Evolutionary conservation across 148 eudicot species (phyloP).

Genomic region (Spergularia bocconei): DNA sequence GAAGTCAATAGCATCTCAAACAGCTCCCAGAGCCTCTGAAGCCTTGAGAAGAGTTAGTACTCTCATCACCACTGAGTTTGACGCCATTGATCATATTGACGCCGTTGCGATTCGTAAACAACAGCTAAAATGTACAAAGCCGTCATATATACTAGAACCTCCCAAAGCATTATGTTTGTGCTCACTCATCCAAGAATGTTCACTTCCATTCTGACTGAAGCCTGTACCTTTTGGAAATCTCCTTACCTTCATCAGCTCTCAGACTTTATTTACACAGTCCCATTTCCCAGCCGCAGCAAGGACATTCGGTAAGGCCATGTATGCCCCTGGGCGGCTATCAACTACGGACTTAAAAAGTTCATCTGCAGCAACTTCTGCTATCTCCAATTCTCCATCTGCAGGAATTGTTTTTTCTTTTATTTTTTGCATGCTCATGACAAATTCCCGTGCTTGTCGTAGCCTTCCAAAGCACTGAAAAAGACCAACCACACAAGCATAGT

Average conservation of each 20-base stretch:
- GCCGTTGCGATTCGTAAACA: no score
- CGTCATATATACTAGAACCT: no score
- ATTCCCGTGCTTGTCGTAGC: constrained; percentile 54
- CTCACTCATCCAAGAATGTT: constrained; percentile 32
- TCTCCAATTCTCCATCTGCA: constrained; percentile 72
- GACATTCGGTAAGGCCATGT: constrained; percentile 70
- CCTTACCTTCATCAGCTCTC: constrained; percentile 72
- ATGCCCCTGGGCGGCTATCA: constrained; percentile 65
- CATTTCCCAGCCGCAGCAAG: constrained; percentile 81
- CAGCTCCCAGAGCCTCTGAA: no score
- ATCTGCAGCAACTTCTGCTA: constrained; percentile 59
- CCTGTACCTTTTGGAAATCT: constrained; percentile 64
- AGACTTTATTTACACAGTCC: constrained; percentile 63
- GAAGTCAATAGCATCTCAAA: no score
- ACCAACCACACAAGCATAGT: constrained; percentile 89
- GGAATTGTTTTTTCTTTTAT: constrained; percentile 62
- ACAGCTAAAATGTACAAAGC: no score
- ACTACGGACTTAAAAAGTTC: constrained; percentile 52
- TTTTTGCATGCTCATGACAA: constrained; percentile 60
- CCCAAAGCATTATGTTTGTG: no score
- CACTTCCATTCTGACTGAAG: constrained; percentile 63
- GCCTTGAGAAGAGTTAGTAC: no score
- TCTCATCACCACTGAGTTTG: no score
- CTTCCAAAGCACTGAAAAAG: constrained; percentile 69
- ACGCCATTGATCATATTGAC: no score